Evolutionary conservation across 495 filamentous ascomycete genomes (phyloP).

Genomic region (Pseudomonodictys pantanalensis): DNA sequence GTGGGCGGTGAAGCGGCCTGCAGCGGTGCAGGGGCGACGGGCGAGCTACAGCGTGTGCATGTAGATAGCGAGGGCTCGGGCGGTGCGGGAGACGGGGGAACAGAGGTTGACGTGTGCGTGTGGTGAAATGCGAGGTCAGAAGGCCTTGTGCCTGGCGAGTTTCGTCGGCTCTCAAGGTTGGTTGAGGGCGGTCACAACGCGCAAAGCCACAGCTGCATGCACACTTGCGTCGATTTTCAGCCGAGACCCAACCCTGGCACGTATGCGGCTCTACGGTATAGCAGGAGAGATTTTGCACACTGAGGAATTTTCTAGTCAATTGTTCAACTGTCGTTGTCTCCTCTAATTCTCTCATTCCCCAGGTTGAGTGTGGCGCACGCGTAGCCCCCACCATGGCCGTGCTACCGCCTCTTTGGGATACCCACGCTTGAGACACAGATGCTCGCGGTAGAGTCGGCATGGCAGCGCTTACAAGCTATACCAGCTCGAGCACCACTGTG

Average conservation of each 20-base stretch:
- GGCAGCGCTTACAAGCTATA: not conserved
- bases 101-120: constrained; percentile 7
- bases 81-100: not conserved
- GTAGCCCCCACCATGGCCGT: not conserved
- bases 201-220: not conserved
- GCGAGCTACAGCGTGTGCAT: constrained; percentile 24
- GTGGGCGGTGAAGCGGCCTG: constrained; percentile 29
- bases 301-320: too few relatives aligned
- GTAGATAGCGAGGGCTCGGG: constrained; percentile 6
- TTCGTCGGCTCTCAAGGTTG: too few relatives aligned
- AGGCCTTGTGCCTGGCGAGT: not conserved
- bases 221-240: too few relatives aligned
- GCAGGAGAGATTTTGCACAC: too few relatives aligned
- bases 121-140: constrained; percentile 12
- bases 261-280: too few relatives aligned
- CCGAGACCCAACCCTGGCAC: too few relatives aligned
- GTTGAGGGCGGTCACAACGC: not conserved
- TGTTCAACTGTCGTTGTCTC: too few relatives aligned
- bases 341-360: too few relatives aligned
- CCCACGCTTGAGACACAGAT: not conserved
- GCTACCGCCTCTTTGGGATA: not conserved
- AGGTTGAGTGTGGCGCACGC: not conserved
- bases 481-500: not conserved
- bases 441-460: not conserved
- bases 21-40: constrained; percentile 21